Evolutionary conservation across 2,329 filamentous ascomycete genomes (phyloP).

Genomic region (Aureobasidium sp.): DNA sequence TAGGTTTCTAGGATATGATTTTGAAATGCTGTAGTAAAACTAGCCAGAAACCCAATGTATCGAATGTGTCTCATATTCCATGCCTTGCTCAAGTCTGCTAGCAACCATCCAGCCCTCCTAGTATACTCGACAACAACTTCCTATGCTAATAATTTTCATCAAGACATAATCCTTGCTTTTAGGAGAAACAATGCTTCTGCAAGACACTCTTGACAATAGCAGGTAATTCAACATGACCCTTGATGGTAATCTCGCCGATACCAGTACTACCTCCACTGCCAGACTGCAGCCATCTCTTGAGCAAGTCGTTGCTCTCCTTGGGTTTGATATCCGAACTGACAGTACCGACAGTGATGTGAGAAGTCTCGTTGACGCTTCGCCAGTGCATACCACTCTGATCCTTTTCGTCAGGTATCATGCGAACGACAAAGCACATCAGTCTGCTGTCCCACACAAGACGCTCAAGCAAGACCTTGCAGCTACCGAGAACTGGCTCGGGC

Average conservation of each 20-base stretch:
- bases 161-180: background rate
- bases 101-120: background rate
- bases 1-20: too few species aligned
- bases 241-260: conserved; percentile 49
- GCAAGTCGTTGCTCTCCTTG: conserved; percentile 83
- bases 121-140: background rate
- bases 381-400: conserved; percentile 37
- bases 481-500: conserved; percentile 51
- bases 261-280: conserved; percentile 47
- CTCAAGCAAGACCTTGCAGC: conserved; percentile 57
- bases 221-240: conserved; percentile 49
- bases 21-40: too few species aligned
- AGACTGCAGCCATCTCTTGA: conserved; percentile 65
- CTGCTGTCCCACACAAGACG: conserved; percentile 74
- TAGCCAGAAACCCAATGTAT: too few species aligned
- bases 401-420: conserved; percentile 50
- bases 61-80: background rate
- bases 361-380: conserved; percentile 66
- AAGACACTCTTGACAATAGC: conserved; percentile 49
- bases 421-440: conserved; percentile 85
- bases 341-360: conserved; percentile 89
- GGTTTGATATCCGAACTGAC: conserved; percentile 69
- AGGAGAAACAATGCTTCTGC: conserved; percentile 19
- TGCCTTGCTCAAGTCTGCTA: too few species aligned
- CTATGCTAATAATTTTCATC: background rate